Evolutionary conservation across 768 basidiomycete genomes (phyloP).

Genomic region (Tephrocybe sp.): DNA sequence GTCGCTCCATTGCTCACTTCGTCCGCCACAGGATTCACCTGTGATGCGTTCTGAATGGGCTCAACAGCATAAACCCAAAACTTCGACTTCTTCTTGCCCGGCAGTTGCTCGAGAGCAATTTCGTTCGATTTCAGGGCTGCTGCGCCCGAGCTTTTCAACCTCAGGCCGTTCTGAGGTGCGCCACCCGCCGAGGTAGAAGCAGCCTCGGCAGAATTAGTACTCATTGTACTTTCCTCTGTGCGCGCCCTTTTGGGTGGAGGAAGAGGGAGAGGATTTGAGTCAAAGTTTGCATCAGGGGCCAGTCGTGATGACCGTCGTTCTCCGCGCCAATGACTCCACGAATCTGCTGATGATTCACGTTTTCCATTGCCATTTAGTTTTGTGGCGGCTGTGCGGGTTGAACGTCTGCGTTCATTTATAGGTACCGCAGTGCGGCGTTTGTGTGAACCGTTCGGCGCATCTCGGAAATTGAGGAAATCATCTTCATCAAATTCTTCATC

Average conservation of each 20-base stretch:
- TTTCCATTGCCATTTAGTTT: constrained; percentile 50
- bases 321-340: constrained; percentile 63
- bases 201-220: constrained; percentile 48
- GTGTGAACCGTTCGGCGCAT: constrained; percentile 42
- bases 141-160: constrained; percentile 53
- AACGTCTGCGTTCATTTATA: constrained; percentile 44
- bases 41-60: constrained; percentile 42
- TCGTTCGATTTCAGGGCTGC: constrained; percentile 71
- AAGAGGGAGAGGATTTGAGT: constrained; percentile 43
- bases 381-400: constrained; percentile 46
- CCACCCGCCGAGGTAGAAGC: constrained; percentile 28
- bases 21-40: constrained; percentile 14
- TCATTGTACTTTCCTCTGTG: constrained; percentile 71
- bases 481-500: constrained; percentile 63
- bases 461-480: constrained; percentile 42
- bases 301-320: constrained; percentile 72
- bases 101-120: constrained; percentile 69
- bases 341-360: constrained; percentile 50
- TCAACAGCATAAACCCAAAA: constrained; percentile 91
- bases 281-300: constrained; percentile 52
- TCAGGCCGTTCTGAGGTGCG: constrained; percentile 33
- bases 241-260: constrained; percentile 67
- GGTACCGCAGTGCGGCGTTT: constrained; percentile 30
- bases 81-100: constrained; percentile 81
- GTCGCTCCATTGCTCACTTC: constrained; percentile 16